These are phyloP conservation scores for Aspergillus sp. DNA, from an alignment of 2,329 filamentous ascomycete species.

Conservation along the genomic window DNA sequence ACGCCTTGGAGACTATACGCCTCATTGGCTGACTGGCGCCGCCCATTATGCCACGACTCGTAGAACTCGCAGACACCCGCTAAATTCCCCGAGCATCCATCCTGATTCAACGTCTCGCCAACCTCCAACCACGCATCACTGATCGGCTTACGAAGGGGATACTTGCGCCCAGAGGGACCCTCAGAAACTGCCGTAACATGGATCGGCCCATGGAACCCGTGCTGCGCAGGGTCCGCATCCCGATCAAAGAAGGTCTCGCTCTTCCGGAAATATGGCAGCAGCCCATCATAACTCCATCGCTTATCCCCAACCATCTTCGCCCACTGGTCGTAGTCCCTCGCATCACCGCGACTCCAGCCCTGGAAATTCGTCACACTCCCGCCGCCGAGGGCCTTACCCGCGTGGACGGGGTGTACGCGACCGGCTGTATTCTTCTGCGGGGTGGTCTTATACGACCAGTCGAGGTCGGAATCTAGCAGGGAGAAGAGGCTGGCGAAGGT, in stretches of 20 bases:
- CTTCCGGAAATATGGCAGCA: neutral
- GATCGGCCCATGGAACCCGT: neutral
- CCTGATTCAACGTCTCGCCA: neutral
- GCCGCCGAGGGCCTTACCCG: neutral
- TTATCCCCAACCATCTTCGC: neutral
- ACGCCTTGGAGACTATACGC: neutral
- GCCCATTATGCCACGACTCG: neutral
- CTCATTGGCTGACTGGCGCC: neutral
- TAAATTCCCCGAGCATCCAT: neutral
- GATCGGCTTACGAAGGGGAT: neutral
- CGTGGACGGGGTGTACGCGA: neutral
- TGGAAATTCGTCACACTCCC: neutral
- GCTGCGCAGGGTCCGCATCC: neutral
- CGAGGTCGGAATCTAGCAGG: neutral
- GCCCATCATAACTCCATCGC: neutral
- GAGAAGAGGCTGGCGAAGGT: neutral
- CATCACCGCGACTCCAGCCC: neutral
- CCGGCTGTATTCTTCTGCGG: neutral
- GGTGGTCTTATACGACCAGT: neutral
- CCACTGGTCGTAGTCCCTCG: neutral
- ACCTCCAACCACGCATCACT: neutral
- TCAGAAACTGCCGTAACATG: neutral
- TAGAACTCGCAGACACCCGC: neutral
- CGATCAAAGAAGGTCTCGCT: constrained; percentile 1
- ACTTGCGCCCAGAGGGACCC: neutral